Base-by-base conservation (phyloP, 257 asterid genomes). In the Solanum microdontum region DNA sequence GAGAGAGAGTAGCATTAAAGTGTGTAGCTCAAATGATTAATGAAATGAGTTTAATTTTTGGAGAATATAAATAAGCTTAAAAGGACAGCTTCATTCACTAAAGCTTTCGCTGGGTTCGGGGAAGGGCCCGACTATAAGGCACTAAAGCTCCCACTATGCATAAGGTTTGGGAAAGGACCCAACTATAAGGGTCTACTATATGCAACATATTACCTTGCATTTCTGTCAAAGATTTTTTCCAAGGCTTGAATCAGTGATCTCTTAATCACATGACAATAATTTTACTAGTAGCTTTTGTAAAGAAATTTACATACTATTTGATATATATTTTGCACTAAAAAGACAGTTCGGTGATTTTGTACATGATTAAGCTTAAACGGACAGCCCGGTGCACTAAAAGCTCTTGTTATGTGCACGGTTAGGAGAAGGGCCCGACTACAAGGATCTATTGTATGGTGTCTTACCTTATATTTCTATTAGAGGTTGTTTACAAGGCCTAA, bases 391-490 rank as follows among this genome's bases (percentile, higher is more conserved):
- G 9, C 10, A 55, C 10, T 55, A 17, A 17, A 55, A 17, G 64
- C n/a, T 55, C n/a, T 1, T 0, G 64, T 19, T 17, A 55, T 55
- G 64, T 0, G 11, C 64, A 55, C 0, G 23, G 24, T 19, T 55
- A 6, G 64, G 9, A 19, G n/a, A 55, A 55, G 64, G 9, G n/a
- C 9, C n/a, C 2, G 4, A 51, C 62, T 55, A 55, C 4, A 17
- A 55, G 9, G 4, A 10, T 55, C 0, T 17, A 55, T 7, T 19
- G 0, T 55, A 19, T 7, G 10, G 0, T 0, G n/a, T 19, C 10
- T 55, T 55, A 55, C 11, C 4, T 19, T 55, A 7, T 19, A 55
- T 17, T 51, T 51, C n/a, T 55, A 3, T 55, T 24, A 6, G n/a
- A 55, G 2, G 11, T 2, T 2, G 10, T 17, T 55, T 55, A 19